Evolutionary conservation across 2,329 filamentous ascomycete genomes (phyloP).

Genomic region (Epichloe typhina): DNA sequence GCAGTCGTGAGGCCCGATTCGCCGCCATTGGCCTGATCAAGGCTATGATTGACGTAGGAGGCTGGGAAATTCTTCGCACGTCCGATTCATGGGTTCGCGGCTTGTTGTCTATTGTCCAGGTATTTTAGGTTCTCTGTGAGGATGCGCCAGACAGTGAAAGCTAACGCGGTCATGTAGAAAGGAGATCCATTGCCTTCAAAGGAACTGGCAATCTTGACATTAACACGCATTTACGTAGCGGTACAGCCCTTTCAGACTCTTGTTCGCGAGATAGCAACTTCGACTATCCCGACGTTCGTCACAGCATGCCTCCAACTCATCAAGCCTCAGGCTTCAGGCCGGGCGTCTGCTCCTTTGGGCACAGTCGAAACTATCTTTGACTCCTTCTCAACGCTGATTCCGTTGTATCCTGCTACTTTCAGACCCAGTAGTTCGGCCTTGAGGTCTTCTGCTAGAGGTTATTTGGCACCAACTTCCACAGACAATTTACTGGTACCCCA

Average conservation of each 20-base stretch:
- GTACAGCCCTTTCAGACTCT: slow-evolving; percentile 74
- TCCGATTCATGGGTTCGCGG: slow-evolving; percentile 64
- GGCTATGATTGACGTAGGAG: slow-evolving; percentile 66
- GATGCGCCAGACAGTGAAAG: not conserved
- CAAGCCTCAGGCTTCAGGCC: slow-evolving; percentile 26
- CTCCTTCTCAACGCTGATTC: slow-evolving; percentile 57
- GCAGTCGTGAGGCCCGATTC: slow-evolving; percentile 61
- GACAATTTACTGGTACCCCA: slow-evolving; percentile 34
- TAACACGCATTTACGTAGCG: slow-evolving; percentile 73
- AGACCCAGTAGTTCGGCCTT: slow-evolving; percentile 63
- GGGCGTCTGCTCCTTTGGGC: slow-evolving; percentile 22
- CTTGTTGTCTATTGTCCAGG: slow-evolving; percentile 62
- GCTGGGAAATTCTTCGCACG: slow-evolving; percentile 66
- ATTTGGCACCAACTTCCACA: slow-evolving; percentile 51
- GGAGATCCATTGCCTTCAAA: slow-evolving; percentile 64
- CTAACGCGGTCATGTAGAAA: slow-evolving; percentile 40
- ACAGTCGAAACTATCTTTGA: slow-evolving; percentile 57
- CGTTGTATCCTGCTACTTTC: slow-evolving; percentile 73
- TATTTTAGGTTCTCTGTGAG: slow-evolving; percentile 19
- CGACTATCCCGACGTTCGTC: slow-evolving; percentile 62
- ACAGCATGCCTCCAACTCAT: slow-evolving; percentile 57
- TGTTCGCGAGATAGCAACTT: slow-evolving; percentile 76
- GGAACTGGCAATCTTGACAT: slow-evolving; percentile 59
- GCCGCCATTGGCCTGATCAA: slow-evolving; percentile 69
- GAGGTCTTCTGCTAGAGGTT: slow-evolving; percentile 41